Percentiles rank a stretch among this genome's conserved stretches.
Conservation (phyloP, 164 flowering plant genomes). For the Aristolochia californica region DNA sequence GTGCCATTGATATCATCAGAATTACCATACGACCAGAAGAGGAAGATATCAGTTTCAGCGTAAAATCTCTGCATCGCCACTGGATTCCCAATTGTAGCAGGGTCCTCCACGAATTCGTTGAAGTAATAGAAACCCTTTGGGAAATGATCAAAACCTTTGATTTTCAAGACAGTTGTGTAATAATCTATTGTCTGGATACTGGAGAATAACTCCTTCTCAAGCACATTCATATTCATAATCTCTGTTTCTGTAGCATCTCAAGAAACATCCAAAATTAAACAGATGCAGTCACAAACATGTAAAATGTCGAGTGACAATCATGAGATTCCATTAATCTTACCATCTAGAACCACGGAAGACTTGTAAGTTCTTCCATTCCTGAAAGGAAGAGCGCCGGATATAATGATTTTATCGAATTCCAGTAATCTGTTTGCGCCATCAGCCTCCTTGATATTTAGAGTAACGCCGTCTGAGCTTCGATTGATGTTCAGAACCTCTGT, state of each 20-base stretch:
- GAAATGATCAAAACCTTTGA: conserved; percentile 53
- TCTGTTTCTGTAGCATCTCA: conserved; percentile 21
- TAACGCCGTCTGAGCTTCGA: conserved; percentile 23
- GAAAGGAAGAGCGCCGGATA: conserved; percentile 61
- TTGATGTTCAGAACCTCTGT: conserved; percentile 48
- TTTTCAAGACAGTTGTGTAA: conserved; percentile 72
- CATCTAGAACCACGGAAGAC: conserved; percentile 18
- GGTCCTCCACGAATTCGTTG: conserved; percentile 66
- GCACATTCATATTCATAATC: conserved; percentile 35
- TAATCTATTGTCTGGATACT: conserved; percentile 65
- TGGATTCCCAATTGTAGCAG: conserved; percentile 62
- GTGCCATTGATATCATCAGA: conserved; percentile 38
- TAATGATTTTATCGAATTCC: conserved; percentile 59
- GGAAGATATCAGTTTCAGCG: conserved; percentile 49
- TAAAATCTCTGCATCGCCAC: conserved; percentile 80
- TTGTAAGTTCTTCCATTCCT: conserved; percentile 46
- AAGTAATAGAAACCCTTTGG: conserved; percentile 71
- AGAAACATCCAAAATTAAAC: conserved; percentile 1
- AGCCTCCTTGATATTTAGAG: conserved; percentile 22
- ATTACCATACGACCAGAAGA: conserved; percentile 85
- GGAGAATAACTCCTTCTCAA: conserved; percentile 51
- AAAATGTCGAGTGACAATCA: too few relatives aligned
- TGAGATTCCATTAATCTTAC: conserved; percentile 13
- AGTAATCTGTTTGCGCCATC: conserved; percentile 19
- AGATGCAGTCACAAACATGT: background rate